Percentiles rank a stretch among this genome's conserved stretches.
Conservation (phyloP, 768 basidiomycete genomes). For the Calocybe gangraenosa region DNA sequence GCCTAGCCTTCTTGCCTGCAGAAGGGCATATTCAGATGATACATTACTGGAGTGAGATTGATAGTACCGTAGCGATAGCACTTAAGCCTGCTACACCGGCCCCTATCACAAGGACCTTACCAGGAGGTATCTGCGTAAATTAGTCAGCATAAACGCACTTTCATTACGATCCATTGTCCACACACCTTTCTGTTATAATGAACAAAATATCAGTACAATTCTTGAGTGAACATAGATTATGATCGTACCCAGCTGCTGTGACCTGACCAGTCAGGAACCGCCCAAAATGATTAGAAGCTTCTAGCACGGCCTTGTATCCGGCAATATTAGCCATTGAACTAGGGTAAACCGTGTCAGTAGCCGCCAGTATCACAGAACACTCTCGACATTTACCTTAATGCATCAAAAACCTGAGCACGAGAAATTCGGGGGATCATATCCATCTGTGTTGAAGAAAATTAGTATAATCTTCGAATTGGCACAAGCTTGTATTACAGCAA, state of each 20-base stretch:
- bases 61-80: constrained; percentile 75
- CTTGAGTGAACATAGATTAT: neutral
- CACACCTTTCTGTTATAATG: constrained; percentile 27
- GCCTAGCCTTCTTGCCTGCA: constrained; percentile 73
- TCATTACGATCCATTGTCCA: neutral
- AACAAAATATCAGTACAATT: neutral
- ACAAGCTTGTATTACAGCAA: constrained; percentile 43
- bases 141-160: constrained; percentile 2
- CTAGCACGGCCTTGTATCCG: constrained; percentile 90
- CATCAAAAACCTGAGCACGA: constrained; percentile 87
- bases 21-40: neutral
- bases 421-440: constrained; percentile 91
- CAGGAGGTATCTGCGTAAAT: constrained; percentile 65
- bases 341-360: constrained; percentile 3
- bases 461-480: neutral
- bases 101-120: constrained; percentile 84
- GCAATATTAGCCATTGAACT: constrained; percentile 95
- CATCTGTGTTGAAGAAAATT: constrained; percentile 42
- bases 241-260: constrained; percentile 73
- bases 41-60: neutral
- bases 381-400: constrained; percentile 54
- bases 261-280: constrained; percentile 89
- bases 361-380: neutral
- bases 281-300: constrained; percentile 87
- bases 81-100: constrained; percentile 87